Conservation (phyloP, 2,329 filamentous ascomycete species). For the Raffaelea arxii region DNA sequence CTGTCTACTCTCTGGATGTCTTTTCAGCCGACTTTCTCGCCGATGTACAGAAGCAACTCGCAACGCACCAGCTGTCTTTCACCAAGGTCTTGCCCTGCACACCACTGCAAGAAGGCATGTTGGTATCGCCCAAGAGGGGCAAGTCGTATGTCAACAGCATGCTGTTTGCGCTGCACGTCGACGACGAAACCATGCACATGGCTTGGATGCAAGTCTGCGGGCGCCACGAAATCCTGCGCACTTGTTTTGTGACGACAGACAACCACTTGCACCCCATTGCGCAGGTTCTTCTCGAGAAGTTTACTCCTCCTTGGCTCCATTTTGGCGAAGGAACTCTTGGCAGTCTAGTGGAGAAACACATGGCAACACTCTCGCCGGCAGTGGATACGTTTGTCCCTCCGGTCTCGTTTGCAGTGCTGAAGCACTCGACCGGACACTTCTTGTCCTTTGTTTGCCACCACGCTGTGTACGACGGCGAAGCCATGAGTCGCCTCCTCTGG, state of each 20-base stretch:
- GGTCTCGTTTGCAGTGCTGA: constrained; percentile 33
- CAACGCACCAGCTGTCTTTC: constrained; percentile 20
- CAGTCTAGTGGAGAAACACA: constrained; percentile 28
- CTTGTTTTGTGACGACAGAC: constrained; percentile 61
- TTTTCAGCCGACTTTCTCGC: constrained; percentile 18
- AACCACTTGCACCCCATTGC: constrained; percentile 52
- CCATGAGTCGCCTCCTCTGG: constrained; percentile 57
- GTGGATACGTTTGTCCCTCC: constrained; percentile 36
- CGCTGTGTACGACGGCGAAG: constrained; percentile 77
- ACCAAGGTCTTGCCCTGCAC: constrained; percentile 67
- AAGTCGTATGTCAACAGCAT: constrained; percentile 64
- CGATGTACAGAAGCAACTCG: constrained; percentile 7
- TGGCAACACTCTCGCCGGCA: constrained; percentile 24
- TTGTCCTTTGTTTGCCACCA: constrained; percentile 58
- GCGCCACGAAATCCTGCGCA: constrained; percentile 69
- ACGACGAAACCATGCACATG: constrained; percentile 37
- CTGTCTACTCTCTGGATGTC: constrained; percentile 9
- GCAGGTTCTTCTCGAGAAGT: constrained; percentile 56
- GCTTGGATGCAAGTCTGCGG: constrained; percentile 54
- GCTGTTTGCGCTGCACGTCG: constrained; percentile 47
- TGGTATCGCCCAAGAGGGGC: constrained; percentile 44
- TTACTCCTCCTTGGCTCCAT: constrained; percentile 29
- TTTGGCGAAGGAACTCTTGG: constrained; percentile 23
- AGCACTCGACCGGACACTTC: constrained; percentile 19
- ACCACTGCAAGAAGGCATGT: constrained; percentile 80